Base-by-base conservation (phyloP, 2,329 filamentous ascomycete species). In the Pestalotiopsis sp. region DNA sequence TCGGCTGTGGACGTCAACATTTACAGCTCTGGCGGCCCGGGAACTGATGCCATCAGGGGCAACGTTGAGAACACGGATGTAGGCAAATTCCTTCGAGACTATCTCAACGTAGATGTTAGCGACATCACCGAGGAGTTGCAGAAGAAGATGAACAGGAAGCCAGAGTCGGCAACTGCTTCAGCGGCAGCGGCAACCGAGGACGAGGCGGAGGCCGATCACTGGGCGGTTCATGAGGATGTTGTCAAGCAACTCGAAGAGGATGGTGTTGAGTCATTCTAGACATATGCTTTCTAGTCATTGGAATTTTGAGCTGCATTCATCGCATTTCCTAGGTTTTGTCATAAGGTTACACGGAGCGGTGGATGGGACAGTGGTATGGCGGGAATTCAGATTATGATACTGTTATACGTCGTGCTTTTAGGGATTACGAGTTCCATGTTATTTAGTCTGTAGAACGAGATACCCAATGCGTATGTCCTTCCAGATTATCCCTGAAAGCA, bases 51-150 rank as follows among this genome's bases (percentile, higher is more conserved):
- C 14, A 85, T 97, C 6, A 83, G 88, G 3, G 95, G 95, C 7
- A 98, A 98, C 79, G 91, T 97, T 67, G 96, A 99, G 84, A 99
- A 99, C 78, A 98, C 91, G 0, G 94, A 98, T 31, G 87, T 99
- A 1, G 96, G 96, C 41, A 84, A 87, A 59, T 99, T 98, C 79
- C 81, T 99, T 68, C 84, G 89, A 7, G 83, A 90, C 9, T 99
- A 96, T 76, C 87, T 99, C 0, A 88, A 88, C 63, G 88, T 98
- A 1, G 91, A 98, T 77, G 88, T 97, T 1, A 88, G 93, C 1
- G 84, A 85, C 39, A 89, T 98, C 67, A 98, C 95, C 0, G 83
- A 89, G 75, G 91, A 96, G 79, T 82, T 99, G 59, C 87, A 85
- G 73, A 82, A 90, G 71, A 90, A 90, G 82, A 75, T 80, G 76